Base-by-base conservation (phyloP, 768 basidiomycete species). In the Phanerochaete sordida region DNA sequence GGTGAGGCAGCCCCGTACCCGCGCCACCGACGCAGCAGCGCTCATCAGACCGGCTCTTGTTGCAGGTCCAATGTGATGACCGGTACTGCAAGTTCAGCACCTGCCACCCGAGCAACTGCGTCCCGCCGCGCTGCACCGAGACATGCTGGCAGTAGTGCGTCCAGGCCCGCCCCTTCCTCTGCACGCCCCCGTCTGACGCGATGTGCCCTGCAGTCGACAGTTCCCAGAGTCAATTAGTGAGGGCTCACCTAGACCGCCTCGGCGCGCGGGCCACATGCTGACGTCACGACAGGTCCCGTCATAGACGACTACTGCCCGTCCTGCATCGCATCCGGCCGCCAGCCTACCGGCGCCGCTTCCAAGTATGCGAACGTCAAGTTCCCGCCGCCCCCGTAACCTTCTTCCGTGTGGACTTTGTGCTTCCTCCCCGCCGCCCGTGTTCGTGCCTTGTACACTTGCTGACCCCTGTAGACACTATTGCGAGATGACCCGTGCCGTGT, bases 141-240 rank as follows among this genome's bases (percentile, higher is more conserved):
- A 84, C 84, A 26, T 90, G 89, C 69, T 90, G 89, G 89, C 87
- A 89, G 73, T 88, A 88, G 89, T 91, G 71, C 75, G 88, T 72
- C 60, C 8, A 6, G 39, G 33, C 19, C 39, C 19, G 37, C 21
- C 24, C 28, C 24, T 19, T 53, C 57, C 19, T 60, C 53, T 58
- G 31, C 52, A 45, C 54, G 51, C 28, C 1, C 13, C 30, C 30
- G 58, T 44, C 56, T 61, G 43, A 69, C 65, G 7, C 62, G 58
- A 19, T 47, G 60, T 13, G 33, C 33, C 39, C 63, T 64, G 31
- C 68, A 90, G 88, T 71, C 86, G 83, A 59, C 84, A 84, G 70
- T 90, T 85, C 72, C 89, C 89, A 37, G 76, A 88, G 69, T 81
- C 83, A 64, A 86, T 87, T 68, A 77, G 88, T 90, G 39, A 62